A percentile compares a stretch with the other conserved stretches of the same genome.
These are phyloP conservation scores for Leccinum solheimii DNA, from an alignment of 1,284 basidiomycete species.

Conservation along the genomic window DNA sequence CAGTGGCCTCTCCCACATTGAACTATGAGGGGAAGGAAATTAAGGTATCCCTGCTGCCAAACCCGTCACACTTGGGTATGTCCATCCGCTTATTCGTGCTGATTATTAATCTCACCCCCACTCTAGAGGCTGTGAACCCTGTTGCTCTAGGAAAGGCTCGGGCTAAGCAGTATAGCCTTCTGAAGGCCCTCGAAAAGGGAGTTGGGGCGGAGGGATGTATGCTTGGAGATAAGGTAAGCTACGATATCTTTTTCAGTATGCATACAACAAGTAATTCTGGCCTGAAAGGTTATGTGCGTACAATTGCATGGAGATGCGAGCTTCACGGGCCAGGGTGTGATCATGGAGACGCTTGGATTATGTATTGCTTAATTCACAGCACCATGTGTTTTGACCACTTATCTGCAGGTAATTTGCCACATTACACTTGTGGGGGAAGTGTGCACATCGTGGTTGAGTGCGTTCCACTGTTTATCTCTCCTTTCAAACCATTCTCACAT, in stretches of 20 bases:
- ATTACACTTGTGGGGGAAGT: slow-evolving; percentile 87
- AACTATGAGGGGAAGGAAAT: slow-evolving; percentile 52
- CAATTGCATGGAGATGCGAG: slow-evolving; percentile 90
- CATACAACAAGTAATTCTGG: not conserved
- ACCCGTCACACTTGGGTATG: slow-evolving; percentile 83
- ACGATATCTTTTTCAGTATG: not conserved
- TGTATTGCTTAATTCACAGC: slow-evolving; percentile 26
- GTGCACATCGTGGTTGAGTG: slow-evolving; percentile 92
- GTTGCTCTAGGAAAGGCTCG: slow-evolving; percentile 87
- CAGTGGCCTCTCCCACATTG: slow-evolving; percentile 63
- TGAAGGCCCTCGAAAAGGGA: slow-evolving; percentile 54
- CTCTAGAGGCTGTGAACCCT: slow-evolving; percentile 78
- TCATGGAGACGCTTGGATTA: slow-evolving; percentile 85
- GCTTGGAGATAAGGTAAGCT: slow-evolving; percentile 66
- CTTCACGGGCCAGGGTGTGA: slow-evolving; percentile 85
- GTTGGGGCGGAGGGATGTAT: slow-evolving; percentile 57
- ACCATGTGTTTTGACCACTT: not conserved
- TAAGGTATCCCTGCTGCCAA: slow-evolving; percentile 80
- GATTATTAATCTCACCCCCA: not conserved
- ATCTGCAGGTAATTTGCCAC: slow-evolving; percentile 71
- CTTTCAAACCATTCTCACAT: slow-evolving; percentile 64
- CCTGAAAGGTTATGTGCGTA: slow-evolving; percentile 69
- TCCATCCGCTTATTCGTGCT: slow-evolving; percentile 1
- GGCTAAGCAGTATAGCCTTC: slow-evolving; percentile 85
- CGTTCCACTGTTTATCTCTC: slow-evolving; percentile 31